Evolutionary conservation across 495 filamentous ascomycete genomes (phyloP).

Genomic region (Recurvomyces mirabilis): DNA sequence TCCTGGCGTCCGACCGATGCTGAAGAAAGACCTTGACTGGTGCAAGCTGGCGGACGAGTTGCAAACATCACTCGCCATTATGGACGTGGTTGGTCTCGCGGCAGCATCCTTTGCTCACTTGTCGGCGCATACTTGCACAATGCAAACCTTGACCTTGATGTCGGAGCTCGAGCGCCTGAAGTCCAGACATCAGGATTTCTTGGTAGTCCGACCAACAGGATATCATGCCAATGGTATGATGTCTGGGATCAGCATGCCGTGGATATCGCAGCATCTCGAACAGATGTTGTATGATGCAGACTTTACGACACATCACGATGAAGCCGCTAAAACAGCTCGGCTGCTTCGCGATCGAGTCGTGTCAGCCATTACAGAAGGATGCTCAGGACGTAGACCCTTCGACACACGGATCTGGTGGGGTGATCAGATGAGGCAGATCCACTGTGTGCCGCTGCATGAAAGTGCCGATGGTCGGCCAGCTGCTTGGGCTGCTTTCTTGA

Average conservation of each 20-base stretch:
- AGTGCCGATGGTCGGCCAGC: conserved; percentile 2
- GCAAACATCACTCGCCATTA: neutral
- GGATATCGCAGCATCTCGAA: conserved; percentile 15
- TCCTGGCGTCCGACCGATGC: neutral
- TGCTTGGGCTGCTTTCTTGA: conserved; percentile 9
- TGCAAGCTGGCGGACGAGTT: conserved; percentile 12
- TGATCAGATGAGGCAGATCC: conserved; percentile 5
- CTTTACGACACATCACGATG: conserved; percentile 18
- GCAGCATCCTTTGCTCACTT: conserved; percentile 1
- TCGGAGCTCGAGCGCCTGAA: conserved; percentile 14
- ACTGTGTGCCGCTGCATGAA: conserved; percentile 10
- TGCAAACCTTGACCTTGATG: conserved; percentile 14
- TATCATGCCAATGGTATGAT: conserved; percentile 12
- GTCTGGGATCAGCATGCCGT: conserved; percentile 4
- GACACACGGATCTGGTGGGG: conserved; percentile 10
- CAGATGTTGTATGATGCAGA: conserved; percentile 10
- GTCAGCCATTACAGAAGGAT: conserved; percentile 1
- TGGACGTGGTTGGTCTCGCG: conserved; percentile 3
- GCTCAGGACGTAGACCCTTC: neutral
- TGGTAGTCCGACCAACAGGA: conserved; percentile 10
- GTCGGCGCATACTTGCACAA: conserved; percentile 8
- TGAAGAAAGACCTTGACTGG: conserved; percentile 9
- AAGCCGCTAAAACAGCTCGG: conserved; percentile 6
- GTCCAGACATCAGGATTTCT: conserved; percentile 11
- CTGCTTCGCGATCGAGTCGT: conserved; percentile 9